phyloP scores from a whole-genome alignment of 768 basidiomycete genomes.

The Mycena indigotica region DNA sequence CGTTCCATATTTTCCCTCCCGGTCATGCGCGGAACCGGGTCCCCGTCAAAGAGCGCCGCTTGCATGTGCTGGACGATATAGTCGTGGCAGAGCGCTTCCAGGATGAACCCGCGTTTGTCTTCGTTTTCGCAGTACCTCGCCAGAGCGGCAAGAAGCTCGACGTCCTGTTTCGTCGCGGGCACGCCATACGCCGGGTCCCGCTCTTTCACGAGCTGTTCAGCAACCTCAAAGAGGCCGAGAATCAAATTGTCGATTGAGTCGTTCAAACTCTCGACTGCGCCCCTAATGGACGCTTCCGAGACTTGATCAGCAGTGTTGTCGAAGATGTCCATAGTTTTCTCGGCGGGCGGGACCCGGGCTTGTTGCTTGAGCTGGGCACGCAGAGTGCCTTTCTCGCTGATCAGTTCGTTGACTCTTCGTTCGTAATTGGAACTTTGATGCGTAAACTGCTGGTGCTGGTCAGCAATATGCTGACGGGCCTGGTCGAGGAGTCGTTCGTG shows the following conservation, averaged over 20 bases:
- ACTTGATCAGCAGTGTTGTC: constrained; percentile 18
- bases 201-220: not conserved
- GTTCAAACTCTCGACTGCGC: constrained; percentile 17
- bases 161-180: not conserved
- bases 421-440: not conserved
- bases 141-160: constrained; percentile 6
- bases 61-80: constrained; percentile 7
- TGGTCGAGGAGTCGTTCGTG: not conserved
- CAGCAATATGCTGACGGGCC: not conserved
- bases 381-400: not conserved
- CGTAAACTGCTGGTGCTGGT: too few species aligned
- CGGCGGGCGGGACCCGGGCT: not conserved
- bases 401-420: not conserved
- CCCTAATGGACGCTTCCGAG: constrained; percentile 16
- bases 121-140: constrained; percentile 1
- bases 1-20: not conserved
- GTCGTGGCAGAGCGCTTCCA: constrained; percentile 22
- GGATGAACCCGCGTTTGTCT: constrained; percentile 22
- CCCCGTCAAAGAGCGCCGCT: constrained; percentile 11
- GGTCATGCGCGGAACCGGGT: not conserved
- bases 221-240: constrained; percentile 6
- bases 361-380: not conserved
- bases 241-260: constrained; percentile 16
- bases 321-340: constrained; percentile 14
- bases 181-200: constrained; percentile 1